Percentiles rank a stretch among this genome's conserved stretches.
Evolutionary conservation across 1,284 basidiomycete genomes (phyloP).

Genomic region (Uromyces viciae-fabae): DNA sequence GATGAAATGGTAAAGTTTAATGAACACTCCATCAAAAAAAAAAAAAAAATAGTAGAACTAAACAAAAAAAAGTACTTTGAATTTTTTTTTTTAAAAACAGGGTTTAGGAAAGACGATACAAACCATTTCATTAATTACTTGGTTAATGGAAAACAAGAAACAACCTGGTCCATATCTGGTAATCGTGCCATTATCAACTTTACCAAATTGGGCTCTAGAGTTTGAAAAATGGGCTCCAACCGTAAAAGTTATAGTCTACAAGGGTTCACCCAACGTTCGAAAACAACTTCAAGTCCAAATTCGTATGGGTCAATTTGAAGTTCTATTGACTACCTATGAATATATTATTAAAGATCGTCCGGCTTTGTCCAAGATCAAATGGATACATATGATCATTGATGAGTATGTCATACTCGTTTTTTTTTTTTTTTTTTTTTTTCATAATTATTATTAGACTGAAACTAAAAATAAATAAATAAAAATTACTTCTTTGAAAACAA

Average conservation of each 20-base stretch:
- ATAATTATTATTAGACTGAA: no score
- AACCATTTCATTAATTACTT: slow-evolving; percentile 94
- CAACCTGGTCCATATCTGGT: slow-evolving; percentile 94
- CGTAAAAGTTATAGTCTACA: slow-evolving; percentile 82
- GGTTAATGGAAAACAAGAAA: slow-evolving; percentile 87
- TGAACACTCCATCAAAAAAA: no score
- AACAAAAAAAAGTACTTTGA: no score
- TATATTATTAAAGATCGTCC: slow-evolving; percentile 98
- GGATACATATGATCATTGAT: slow-evolving; percentile 99
- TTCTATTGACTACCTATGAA: slow-evolving; percentile 94
- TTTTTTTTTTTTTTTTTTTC: no score
- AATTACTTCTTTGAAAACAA: slow-evolving; percentile 46
- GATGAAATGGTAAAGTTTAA: slow-evolving; percentile 58
- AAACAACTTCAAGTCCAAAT: slow-evolving; percentile 64
- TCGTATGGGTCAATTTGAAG: slow-evolving; percentile 75
- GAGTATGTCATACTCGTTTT: slow-evolving; percentile 58
- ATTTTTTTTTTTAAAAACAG: slow-evolving; percentile 46
- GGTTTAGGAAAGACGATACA: slow-evolving; percentile 60
- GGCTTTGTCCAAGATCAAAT: slow-evolving; percentile 83
- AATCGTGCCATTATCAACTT: slow-evolving; percentile 94
- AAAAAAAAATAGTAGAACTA: no score
- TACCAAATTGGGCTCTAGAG: slow-evolving; percentile 97
- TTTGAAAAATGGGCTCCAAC: slow-evolving; percentile 95
- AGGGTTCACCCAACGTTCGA: slow-evolving; percentile 81
- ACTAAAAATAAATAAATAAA: no score